Base-by-base conservation (phyloP, 768 basidiomycete genomes). In the Leccinum arenicola region DNA sequence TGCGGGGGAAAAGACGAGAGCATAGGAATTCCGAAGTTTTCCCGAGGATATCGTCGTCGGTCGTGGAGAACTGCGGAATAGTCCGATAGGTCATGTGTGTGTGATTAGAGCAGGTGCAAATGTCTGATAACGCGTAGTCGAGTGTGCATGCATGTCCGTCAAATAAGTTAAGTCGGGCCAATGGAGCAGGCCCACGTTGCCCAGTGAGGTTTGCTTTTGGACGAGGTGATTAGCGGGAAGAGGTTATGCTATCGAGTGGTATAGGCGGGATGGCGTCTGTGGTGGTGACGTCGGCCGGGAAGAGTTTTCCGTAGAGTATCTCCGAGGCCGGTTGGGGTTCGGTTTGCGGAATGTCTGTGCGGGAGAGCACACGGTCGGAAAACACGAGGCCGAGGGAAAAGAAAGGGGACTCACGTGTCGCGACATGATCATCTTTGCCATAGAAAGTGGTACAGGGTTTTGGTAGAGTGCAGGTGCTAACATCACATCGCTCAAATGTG, bases 361-460 rank as follows among this genome's bases (percentile, higher is more conserved):
- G 38, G 15, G 14, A 8, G 45, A 1, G 19, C 6, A 50, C 29
- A 35, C 1, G 38, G 64, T 36, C 64, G 63, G 15, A 35, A 9
- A 9, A 9, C 3, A 21, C 17, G 23, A 25, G 40, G 58, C 40
- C 45, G 45, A 61, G 8, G 27, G 59, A n/a, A 48, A 51, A 27
- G 56, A 47, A 55, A 25, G 10, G 33, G 9, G 27, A 66, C 79
- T 49, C 65, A 81, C 79, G 71, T 81, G 79, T 67, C 79, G 78
- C 29, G 79, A 80, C 80, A 81, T 81, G 61, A 81, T 81, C 59
- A 81, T 75, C 66, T 81, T 81, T 35, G 79, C 79, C 79, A 81
- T 81, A 8, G 80, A 81, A 45, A 77, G 63, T 50, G 79, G 79
- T 38, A 74, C 70, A 53, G 75, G 75, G 57, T 63, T 77, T 60